A percentile compares a stretch with the other conserved stretches of the same genome.
Evolutionary conservation across 2,329 filamentous ascomycete genomes (phyloP).

Genomic region (Stenocarpella maydis): DNA sequence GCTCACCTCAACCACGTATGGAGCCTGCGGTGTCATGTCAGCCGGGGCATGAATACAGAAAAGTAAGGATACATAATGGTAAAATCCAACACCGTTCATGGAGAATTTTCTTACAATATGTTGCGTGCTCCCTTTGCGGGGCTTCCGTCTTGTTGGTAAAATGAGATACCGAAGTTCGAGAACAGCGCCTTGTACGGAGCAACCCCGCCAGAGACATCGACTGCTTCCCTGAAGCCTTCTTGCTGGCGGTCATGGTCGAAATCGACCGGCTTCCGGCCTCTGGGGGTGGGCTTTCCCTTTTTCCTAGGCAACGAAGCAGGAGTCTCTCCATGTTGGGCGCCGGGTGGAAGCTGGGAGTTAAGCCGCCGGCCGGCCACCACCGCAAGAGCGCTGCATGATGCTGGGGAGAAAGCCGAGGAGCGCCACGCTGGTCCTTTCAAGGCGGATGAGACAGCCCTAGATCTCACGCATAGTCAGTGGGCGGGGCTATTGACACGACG

Average conservation of each 20-base stretch:
- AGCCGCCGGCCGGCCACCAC: not conserved
- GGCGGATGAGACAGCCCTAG: conserved; percentile 7
- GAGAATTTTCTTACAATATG: not conserved
- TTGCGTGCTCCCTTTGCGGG: not conserved
- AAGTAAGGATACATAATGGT: not conserved
- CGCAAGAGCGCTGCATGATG: not conserved
- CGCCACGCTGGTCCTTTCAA: not conserved
- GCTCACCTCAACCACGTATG: conserved; percentile 33
- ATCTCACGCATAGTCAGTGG: not conserved
- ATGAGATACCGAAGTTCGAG: not conserved
- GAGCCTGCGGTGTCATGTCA: conserved; percentile 13
- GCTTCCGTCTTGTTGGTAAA: not conserved
- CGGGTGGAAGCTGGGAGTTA: conserved; percentile 10
- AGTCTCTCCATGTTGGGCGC: not conserved
- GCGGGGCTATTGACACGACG: not conserved
- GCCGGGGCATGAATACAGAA: not conserved
- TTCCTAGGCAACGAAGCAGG: not conserved
- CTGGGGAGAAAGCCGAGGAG: not conserved
- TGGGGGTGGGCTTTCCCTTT: not conserved
- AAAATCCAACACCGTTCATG: not conserved
- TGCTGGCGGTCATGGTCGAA: not conserved
- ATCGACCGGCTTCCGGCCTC: not conserved
- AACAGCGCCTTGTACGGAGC: not conserved
- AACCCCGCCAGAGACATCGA: conserved; percentile 8
- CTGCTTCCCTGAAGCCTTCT: not conserved